Base-by-base conservation (phyloP, 495 filamentous ascomycete species). In the Tuber borchii region DNA sequence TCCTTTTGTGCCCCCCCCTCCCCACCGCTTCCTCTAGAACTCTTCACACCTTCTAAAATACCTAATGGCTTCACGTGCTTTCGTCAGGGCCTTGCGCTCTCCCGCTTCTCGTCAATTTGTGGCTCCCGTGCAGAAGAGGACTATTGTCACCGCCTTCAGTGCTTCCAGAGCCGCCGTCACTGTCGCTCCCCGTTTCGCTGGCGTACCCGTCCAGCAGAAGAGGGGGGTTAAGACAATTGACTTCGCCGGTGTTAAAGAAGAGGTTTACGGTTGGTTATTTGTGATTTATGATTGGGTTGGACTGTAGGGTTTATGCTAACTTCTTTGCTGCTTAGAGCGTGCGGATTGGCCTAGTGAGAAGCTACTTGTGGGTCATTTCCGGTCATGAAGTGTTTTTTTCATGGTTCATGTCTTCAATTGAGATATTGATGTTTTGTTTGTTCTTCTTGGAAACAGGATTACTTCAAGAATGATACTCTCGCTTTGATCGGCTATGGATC, bases 381-480 rank as follows among this genome's bases (percentile, higher is more conserved):
- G 73, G 14, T 39, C 40, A 48, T 71, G 45, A 70, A 73, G 31
- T 43, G 43, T 78, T 75, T 76, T 76, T 40, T 70, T 69, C 56
- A 73, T 34, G 14, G 14, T 65, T 14, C 22, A 56, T 17, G 14
- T 77, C 19, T 26, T 69, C 70, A 37, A 65, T 46, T 71, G 46
- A n/a, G 70, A 61, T 75, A 40, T 48, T 65, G 26, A 65, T 72
- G 37, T 37, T n/a, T 34, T 61, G 10, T 31, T 65, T 19, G 51
- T 65, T 37, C 34, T 37, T 37, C 34, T 2, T 34, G 26, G 56
- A 65, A 65, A 31, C 1, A 65, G 56, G 34, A 40, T 39, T 99
- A 93, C 90, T 98, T 99, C 92, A 98, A 98, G 90, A 90, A 98
- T 87, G 95, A 99, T 84, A 98, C 94, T 83, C 93, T 99, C 83